Evolutionary conservation across 1,284 basidiomycete species (phyloP).

Genomic region (Cystobasidiaceae sp.): DNA sequence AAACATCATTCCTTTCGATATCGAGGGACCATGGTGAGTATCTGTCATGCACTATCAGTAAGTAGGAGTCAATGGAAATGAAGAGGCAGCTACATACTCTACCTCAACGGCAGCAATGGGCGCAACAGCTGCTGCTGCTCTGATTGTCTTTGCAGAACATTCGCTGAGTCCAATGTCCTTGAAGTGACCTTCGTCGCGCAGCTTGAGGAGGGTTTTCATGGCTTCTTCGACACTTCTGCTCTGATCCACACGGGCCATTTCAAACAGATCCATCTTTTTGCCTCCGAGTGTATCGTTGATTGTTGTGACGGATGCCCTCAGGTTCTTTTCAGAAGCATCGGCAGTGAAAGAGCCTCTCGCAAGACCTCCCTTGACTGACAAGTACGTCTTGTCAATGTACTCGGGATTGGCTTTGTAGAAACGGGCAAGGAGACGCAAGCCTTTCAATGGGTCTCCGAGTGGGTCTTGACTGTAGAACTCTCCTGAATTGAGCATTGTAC

Average conservation of each 20-base stretch:
- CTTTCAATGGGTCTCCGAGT: slow-evolving; percentile 18
- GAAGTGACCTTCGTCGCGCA: slow-evolving; percentile 43
- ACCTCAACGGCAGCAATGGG: slow-evolving; percentile 42
- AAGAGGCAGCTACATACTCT: slow-evolving; percentile 28
- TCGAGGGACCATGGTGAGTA: slow-evolving; percentile 50
- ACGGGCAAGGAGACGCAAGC: slow-evolving; percentile 36
- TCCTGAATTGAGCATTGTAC: slow-evolving; percentile 23
- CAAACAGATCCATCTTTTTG: slow-evolving; percentile 44
- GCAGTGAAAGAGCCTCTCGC: slow-evolving; percentile 24
- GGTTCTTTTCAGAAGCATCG: slow-evolving; percentile 33
- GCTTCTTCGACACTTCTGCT: slow-evolving; percentile 23
- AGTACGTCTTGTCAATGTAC: slow-evolving; percentile 38
- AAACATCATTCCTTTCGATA: slow-evolving; percentile 49
- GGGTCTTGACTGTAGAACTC: slow-evolving; percentile 38
- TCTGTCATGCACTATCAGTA: neutral
- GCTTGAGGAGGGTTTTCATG: slow-evolving; percentile 38
- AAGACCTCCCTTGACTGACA: slow-evolving; percentile 43
- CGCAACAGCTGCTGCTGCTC: slow-evolving; percentile 36
- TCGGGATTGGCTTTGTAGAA: slow-evolving; percentile 42
- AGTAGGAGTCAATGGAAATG: too few species aligned
- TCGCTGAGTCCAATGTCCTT: slow-evolving; percentile 43
- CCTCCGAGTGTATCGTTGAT: slow-evolving; percentile 38
- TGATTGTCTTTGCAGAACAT: slow-evolving; percentile 38
- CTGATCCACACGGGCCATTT: slow-evolving; percentile 37
- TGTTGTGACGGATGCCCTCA: slow-evolving; percentile 35